Base-by-base conservation (phyloP, 176 grass and related monocot genomes). In the Aegilops sharonensis region DNA sequence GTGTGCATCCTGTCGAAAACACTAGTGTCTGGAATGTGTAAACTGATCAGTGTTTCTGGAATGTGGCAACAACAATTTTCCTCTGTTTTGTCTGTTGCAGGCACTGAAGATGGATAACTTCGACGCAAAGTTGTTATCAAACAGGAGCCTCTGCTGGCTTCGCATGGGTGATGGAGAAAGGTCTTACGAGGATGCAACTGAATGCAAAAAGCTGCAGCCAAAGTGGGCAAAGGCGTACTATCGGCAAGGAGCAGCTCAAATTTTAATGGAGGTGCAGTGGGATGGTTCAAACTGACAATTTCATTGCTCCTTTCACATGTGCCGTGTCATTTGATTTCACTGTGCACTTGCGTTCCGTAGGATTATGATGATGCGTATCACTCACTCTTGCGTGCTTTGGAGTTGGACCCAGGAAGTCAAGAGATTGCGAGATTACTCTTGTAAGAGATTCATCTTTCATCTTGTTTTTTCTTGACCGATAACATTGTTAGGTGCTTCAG, bases 81-180 rank as follows among this genome's bases (percentile, higher is more conserved):
- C 11, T 35, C 12, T 80, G 52, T 62, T 70, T 72, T 8, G 54
- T 72, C 70, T 27, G 35, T 57, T 72, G 85, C 77, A 86, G 88
- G 68, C 77, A 75, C 39, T 81, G 76, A 85, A 75, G 77, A n/a
- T 86, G 60, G 88, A 81, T 80, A 62, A 35, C 37, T 62, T 76
- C 1, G 81, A 88, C 15, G 66, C 69, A 11, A 63, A 60, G 18
- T n/a, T 85, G 34, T 85, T 80, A 54, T 75, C 85, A 70, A 91
- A 88, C 81, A 88, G 89, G 78, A 88, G 85, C 47, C 43, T 85
- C 66, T 91, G 89, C 39, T 88, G 89, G 89, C 69, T 88, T 24
- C 77, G 42, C 29, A 57, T 78, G 47, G 11, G 47, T 48, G 47
- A 48, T 48, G 12, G 47, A 48, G 47, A 48, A 48, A 35, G 31